Evolutionary conservation across 2,329 filamentous ascomycete species (phyloP).

Genomic region (Basipetospora chlamydospora): DNA sequence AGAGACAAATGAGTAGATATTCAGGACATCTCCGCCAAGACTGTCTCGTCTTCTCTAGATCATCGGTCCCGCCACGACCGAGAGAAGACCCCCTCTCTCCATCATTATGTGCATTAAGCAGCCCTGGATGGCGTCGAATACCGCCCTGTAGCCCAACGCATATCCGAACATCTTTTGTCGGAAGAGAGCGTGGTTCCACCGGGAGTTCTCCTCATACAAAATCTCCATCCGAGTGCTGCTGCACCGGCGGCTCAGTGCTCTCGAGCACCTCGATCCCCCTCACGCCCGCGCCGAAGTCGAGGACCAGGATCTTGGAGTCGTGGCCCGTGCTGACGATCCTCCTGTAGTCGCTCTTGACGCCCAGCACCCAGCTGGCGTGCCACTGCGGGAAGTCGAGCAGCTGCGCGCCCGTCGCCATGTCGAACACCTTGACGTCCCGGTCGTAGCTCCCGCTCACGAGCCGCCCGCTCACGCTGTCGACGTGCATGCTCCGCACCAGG

Average conservation of each 20-base stretch:
- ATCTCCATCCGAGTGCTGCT: background rate
- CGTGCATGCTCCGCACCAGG: constrained; percentile 77
- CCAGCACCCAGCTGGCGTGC: constrained; percentile 94
- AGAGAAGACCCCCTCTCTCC: too few relatives aligned
- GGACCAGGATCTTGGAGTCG: constrained; percentile 78
- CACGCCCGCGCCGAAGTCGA: constrained; percentile 69
- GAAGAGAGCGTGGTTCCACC: too few relatives aligned
- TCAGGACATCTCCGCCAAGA: too few relatives aligned
- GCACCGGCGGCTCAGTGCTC: constrained; percentile 22
- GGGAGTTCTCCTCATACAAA: background rate
- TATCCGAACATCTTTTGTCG: too few relatives aligned
- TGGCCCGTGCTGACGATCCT: constrained; percentile 91
- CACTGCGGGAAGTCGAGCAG: constrained; percentile 81
- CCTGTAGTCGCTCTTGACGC: constrained; percentile 89
- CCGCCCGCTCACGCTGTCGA: constrained; percentile 74
- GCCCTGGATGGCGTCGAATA: too few relatives aligned
- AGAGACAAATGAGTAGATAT: too few relatives aligned
- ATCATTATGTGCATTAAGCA: too few relatives aligned
- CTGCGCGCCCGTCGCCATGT: constrained; percentile 65
- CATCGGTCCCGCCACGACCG: too few relatives aligned
- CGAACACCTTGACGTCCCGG: constrained; percentile 87
- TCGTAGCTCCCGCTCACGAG: constrained; percentile 91
- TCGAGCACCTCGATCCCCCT: constrained; percentile 42
- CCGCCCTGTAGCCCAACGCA: too few relatives aligned
- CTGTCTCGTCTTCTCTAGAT: too few relatives aligned